Evolutionary conservation across 805 yeast species (phyloP).

Genomic region (Yamadazyma scolyti): DNA sequence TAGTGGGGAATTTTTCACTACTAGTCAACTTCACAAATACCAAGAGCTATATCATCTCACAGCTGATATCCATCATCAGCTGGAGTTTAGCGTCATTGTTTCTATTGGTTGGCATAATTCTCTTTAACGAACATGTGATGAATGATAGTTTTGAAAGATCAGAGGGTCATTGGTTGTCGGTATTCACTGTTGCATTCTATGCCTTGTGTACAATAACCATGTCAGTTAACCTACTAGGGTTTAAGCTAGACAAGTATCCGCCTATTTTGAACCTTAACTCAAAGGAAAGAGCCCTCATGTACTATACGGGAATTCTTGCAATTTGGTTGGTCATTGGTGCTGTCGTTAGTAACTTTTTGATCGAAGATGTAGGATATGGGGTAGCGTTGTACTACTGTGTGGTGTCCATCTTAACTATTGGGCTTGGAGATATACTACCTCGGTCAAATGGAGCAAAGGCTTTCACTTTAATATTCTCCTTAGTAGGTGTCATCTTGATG

Average conservation of each 20-base stretch:
- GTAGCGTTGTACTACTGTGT: slow-evolving; percentile 69
- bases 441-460: slow-evolving; percentile 49
- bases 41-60: slow-evolving; percentile 58
- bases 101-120: slow-evolving; percentile 46
- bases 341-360: slow-evolving; percentile 35
- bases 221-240: slow-evolving; percentile 60
- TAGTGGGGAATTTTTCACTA: slow-evolving; percentile 64
- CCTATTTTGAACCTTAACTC: slow-evolving; percentile 64
- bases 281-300: slow-evolving; percentile 70
- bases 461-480: slow-evolving; percentile 57
- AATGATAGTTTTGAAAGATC: slow-evolving; percentile 23
- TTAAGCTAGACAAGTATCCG: slow-evolving; percentile 54
- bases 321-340: slow-evolving; percentile 75
- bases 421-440: slow-evolving; percentile 74
- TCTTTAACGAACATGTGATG: slow-evolving; percentile 24
- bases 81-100: slow-evolving; percentile 61
- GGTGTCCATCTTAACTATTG: slow-evolving; percentile 74
- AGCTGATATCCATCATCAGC: slow-evolving; percentile 55
- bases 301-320: slow-evolving; percentile 61
- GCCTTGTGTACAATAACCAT: slow-evolving; percentile 52
- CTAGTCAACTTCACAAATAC: slow-evolving; percentile 64
- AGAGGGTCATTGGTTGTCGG: slow-evolving; percentile 80
- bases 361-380: slow-evolving; percentile 44
- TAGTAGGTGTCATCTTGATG: slow-evolving; percentile 66
- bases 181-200: slow-evolving; percentile 61